Evolutionary conservation across 2,329 filamentous ascomycete genomes (phyloP).

Genomic region (Corynespora cassiicola): DNA sequence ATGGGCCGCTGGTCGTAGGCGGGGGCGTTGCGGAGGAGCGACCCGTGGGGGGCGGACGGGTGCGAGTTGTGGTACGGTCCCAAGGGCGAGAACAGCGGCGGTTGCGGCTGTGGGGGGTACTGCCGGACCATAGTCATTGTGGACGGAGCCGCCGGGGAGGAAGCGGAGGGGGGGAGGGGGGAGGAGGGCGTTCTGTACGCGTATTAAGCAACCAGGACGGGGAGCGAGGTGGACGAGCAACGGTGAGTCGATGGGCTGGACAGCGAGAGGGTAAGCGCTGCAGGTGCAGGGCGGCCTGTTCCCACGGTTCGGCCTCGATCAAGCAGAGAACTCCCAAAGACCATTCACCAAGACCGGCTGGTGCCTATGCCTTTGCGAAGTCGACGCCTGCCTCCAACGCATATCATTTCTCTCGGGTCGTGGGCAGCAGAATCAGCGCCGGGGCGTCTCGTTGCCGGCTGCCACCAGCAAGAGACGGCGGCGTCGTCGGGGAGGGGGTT

Average conservation of each 20-base stretch:
- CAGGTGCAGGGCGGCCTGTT: too few relatives aligned
- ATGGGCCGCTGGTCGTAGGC: conserved; percentile 28
- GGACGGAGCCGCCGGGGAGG: conserved; percentile 12
- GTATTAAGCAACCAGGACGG: conserved; percentile 3
- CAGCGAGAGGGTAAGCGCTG: too few relatives aligned
- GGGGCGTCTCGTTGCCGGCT: conserved; percentile 21
- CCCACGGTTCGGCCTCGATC: too few relatives aligned
- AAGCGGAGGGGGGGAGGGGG: background rate
- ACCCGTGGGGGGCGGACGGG: conserved; percentile 29
- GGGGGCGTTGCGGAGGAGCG: conserved; percentile 33
- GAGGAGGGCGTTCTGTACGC: conserved; percentile 1
- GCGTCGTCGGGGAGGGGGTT: conserved; percentile 6
- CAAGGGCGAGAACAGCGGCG: conserved; percentile 32
- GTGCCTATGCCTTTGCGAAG: conserved; percentile 53
- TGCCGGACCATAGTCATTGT: conserved; percentile 49
- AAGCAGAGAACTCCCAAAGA: conserved; percentile 24
- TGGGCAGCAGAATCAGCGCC: conserved; percentile 16
- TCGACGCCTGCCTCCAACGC: conserved; percentile 44
- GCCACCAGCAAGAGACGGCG: conserved; percentile 33
- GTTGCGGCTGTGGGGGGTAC: conserved; percentile 41
- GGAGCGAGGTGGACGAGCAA: conserved; percentile 1
- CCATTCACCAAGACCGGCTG: conserved; percentile 46
- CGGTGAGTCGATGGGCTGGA: too few relatives aligned
- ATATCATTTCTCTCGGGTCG: conserved; percentile 44
- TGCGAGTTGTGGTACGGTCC: conserved; percentile 30